phyloP scores from a whole-genome alignment of 2,329 filamentous ascomycete species.

The Lojkania enalia region DNA sequence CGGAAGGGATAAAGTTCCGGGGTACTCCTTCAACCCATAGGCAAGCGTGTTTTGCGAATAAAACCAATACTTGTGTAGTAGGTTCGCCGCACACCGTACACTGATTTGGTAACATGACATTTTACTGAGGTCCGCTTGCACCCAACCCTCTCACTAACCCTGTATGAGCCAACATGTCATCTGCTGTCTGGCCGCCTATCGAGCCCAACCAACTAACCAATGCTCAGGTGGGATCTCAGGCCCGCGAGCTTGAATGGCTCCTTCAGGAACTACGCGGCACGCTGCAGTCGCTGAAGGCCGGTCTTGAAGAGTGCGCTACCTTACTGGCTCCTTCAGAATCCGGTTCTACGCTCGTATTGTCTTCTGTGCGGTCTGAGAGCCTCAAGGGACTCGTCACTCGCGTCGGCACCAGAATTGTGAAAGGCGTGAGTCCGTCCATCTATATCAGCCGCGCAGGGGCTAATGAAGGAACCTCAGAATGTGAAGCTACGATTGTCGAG shows the following conservation, averaged over 20 bases:
- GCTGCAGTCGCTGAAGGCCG: conserved; percentile 64
- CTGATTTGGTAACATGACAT: not conserved
- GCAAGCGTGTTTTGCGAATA: no score
- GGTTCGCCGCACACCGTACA: no score
- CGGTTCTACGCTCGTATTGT: conserved; percentile 86
- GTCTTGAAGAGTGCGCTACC: conserved; percentile 85
- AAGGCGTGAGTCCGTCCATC: conserved; percentile 76
- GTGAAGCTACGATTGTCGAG: conserved; percentile 77
- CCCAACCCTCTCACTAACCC: no score
- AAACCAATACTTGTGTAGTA: no score
- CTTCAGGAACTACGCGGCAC: conserved; percentile 64
- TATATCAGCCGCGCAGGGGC: no score
- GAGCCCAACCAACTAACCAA: conserved; percentile 53
- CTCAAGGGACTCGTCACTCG: conserved; percentile 93
- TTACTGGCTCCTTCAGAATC: conserved; percentile 83
- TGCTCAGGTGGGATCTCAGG: conserved; percentile 59
- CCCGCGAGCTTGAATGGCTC: conserved; percentile 65
- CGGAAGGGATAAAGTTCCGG: no score
- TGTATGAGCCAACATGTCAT: conserved; percentile 54
- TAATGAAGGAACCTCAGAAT: conserved; percentile 56
- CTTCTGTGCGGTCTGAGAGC: conserved; percentile 81
- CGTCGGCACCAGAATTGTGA: conserved; percentile 86
- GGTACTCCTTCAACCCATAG: no score
- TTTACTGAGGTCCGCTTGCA: not conserved
- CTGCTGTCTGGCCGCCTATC: conserved; percentile 63